Conservation (phyloP, 2,329 filamentous ascomycete genomes). For the Colletotrichum sp. region DNA sequence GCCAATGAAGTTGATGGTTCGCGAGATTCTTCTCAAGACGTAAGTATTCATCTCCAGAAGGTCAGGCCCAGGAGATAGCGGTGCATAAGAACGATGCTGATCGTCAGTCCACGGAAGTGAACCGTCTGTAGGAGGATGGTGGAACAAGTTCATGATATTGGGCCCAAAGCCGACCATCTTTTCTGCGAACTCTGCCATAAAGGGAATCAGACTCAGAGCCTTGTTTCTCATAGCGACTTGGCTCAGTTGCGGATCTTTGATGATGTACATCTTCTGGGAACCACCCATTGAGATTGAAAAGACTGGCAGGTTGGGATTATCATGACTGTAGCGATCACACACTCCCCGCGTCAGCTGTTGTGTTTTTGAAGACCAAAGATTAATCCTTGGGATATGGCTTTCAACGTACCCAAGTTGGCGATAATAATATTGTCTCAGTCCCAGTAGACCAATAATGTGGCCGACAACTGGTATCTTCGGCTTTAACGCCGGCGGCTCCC, state of each 20-base stretch:
- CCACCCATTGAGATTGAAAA: neutral
- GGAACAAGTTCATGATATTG: conserved; percentile 39
- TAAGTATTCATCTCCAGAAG: conserved; percentile 17
- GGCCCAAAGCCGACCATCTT: conserved; percentile 41
- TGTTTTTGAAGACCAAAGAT: neutral
- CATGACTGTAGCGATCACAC: neutral
- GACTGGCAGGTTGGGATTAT: neutral
- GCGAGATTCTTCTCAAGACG: conserved; percentile 38
- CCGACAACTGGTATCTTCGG: conserved; percentile 48
- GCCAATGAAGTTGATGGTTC: conserved; percentile 28
- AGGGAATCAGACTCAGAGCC: conserved; percentile 47
- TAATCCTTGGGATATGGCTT: neutral
- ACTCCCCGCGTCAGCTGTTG: neutral
- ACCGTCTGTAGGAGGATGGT: conserved; percentile 34
- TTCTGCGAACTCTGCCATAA: conserved; percentile 41
- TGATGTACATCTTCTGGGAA: neutral
- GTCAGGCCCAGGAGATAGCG: neutral
- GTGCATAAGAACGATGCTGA: neutral
- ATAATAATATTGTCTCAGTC: neutral
- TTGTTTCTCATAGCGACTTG: neutral
- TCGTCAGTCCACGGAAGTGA: conserved; percentile 27
- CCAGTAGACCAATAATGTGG: conserved; percentile 48
- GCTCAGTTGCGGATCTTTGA: neutral
- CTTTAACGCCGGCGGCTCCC: conserved; percentile 47
- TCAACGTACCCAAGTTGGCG: neutral